These are phyloP conservation scores for Gautieria morchelliformis DNA, from an alignment of 768 basidiomycete species.

Conservation along the genomic window DNA sequence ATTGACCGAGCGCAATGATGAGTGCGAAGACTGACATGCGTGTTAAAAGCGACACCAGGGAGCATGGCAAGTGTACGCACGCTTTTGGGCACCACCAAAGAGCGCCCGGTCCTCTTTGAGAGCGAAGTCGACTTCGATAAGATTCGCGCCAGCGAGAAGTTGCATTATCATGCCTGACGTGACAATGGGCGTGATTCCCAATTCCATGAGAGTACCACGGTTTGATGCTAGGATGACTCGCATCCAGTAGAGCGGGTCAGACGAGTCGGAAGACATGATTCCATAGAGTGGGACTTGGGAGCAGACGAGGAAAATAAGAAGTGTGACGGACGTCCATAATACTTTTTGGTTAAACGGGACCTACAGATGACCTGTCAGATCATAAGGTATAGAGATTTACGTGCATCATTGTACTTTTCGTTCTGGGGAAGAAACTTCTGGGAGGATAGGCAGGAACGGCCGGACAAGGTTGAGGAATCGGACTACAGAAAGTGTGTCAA, in stretches of 20 bases:
- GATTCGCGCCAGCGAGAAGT: constrained; percentile 91
- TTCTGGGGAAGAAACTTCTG: constrained; percentile 96
- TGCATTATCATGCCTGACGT: constrained; percentile 99
- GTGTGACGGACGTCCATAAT: constrained; percentile 97
- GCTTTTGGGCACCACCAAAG: constrained; percentile 94
- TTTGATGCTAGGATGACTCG: constrained; percentile 98
- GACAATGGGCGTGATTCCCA: constrained; percentile 95
- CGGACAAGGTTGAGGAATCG: constrained; percentile 97
- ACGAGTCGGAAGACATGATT: constrained; percentile 99
- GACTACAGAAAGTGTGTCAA: constrained; percentile 38
- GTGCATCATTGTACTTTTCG: constrained; percentile 57
- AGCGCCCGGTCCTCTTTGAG: constrained; percentile 95
- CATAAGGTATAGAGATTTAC: constrained; percentile 5
- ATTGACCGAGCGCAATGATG: constrained; percentile 92
- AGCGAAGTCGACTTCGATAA: constrained; percentile 95
- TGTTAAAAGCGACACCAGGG: neutral
- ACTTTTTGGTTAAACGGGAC: constrained; percentile 98
- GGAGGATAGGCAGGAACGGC: constrained; percentile 93
- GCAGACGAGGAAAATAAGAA: constrained; percentile 98
- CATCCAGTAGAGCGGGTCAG: constrained; percentile 99
- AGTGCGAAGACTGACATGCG: constrained; percentile 76
- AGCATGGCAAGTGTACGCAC: constrained; percentile 38
- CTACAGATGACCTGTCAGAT: constrained; percentile 28
- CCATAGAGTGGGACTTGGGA: constrained; percentile 98
- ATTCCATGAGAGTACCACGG: constrained; percentile 98